A percentile compares a stretch with the other conserved stretches of the same genome.
phyloP scores from a whole-genome alignment of 352 stramenopile species.

The Phytophthora constricta region DNA sequence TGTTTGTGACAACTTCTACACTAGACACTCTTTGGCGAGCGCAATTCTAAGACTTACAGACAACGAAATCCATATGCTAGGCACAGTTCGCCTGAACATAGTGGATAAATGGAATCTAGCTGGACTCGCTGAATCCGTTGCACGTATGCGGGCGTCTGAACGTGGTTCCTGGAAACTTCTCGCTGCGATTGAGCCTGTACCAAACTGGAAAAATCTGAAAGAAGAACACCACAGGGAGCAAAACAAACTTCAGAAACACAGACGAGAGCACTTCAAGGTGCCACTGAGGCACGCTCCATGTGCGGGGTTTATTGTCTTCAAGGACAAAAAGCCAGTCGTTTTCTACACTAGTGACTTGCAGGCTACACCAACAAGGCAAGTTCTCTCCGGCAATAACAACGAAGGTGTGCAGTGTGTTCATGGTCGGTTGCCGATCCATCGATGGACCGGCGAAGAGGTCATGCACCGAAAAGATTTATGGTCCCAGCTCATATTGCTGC shows the following conservation, averaged over 20 bases:
- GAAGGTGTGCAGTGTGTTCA: not conserved
- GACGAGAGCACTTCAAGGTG: not conserved
- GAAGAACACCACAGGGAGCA: not conserved
- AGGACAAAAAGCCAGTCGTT: not conserved
- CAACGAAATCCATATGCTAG: not conserved
- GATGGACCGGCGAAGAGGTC: not conserved
- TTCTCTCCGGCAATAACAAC: not conserved
- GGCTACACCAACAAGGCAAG: not conserved
- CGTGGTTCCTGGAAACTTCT: not conserved
- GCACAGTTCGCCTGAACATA: not conserved
- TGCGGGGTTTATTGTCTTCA: not conserved
- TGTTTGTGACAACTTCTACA: not conserved
- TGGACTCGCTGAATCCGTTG: not conserved
- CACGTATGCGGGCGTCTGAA: not conserved
- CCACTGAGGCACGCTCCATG: not conserved
- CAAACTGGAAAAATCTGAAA: not conserved
- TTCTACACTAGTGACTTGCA: not conserved
- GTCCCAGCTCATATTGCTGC: not conserved
- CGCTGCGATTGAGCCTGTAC: not conserved
- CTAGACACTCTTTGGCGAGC: not conserved
- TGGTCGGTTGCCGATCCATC: not conserved
- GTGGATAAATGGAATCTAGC: not conserved
- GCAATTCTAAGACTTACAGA: not conserved
- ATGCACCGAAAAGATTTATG: not conserved
- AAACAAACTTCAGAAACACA: not conserved